phyloP scores from a whole-genome alignment of 805 yeast genomes.

The Nakazawaea pomicola region DNA sequence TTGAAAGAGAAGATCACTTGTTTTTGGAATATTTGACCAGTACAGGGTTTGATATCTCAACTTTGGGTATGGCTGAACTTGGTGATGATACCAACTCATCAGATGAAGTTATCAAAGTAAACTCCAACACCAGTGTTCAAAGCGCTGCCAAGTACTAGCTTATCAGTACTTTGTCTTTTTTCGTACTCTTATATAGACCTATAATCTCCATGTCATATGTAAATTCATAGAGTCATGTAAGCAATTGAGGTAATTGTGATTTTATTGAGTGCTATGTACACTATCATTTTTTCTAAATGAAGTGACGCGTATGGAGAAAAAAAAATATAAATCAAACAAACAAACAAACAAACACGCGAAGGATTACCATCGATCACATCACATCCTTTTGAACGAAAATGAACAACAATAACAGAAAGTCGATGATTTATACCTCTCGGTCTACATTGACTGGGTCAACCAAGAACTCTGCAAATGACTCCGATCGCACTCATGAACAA shows the following conservation, averaged over 20 bases:
- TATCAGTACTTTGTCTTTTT: too few relatives aligned
- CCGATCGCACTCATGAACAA: slow-evolving; percentile 6
- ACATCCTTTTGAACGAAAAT: background rate
- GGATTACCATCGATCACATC: background rate
- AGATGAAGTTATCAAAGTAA: slow-evolving; percentile 5
- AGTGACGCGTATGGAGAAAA: too few relatives aligned
- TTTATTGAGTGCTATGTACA: too few relatives aligned
- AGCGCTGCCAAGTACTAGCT: slow-evolving; percentile 10
- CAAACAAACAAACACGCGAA: background rate
- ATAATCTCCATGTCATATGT: too few relatives aligned
- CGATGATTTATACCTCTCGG: slow-evolving; percentile 10
- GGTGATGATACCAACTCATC: slow-evolving; percentile 1
- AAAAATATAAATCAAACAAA: background rate
- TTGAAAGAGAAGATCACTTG: slow-evolving; percentile 68
- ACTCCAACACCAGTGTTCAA: slow-evolving; percentile 3
- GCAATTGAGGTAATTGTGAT: too few relatives aligned
- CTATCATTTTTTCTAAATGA: too few relatives aligned
- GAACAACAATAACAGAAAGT: slow-evolving; percentile 7
- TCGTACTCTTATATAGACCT: too few relatives aligned
- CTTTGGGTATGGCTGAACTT: slow-evolving; percentile 36
- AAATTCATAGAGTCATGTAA: background rate
- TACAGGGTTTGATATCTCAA: slow-evolving; percentile 66
- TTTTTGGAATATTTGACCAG: slow-evolving; percentile 63
- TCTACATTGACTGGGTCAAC: slow-evolving; percentile 9
- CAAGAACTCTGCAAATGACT: background rate